These are phyloP conservation scores for Rhododendron simsii DNA, from an alignment of 148 eudicot genomes.

Conservation along the genomic window DNA sequence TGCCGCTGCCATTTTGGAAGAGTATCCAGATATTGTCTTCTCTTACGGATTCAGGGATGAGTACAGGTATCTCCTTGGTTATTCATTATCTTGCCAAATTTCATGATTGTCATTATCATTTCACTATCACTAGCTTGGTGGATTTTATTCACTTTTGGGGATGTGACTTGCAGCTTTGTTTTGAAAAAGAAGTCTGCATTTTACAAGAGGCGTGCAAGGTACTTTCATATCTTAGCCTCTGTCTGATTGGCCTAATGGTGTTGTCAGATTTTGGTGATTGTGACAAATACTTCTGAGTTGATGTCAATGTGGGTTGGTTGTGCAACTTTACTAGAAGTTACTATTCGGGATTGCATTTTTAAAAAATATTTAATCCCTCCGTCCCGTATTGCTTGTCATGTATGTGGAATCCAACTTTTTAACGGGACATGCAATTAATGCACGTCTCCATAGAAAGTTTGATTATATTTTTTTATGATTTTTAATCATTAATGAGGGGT, in stretches of 20 bases:
- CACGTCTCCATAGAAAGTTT: too few relatives aligned
- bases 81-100: conserved; percentile 5
- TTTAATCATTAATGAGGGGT: neutral
- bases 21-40: conserved; percentile 67
- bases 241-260: neutral
- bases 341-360: neutral
- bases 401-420: neutral
- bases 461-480: neutral
- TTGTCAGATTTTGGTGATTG: neutral
- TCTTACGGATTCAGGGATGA: conserved; percentile 82
- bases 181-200: conserved; percentile 58
- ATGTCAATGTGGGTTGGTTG: neutral
- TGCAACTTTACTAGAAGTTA: neutral
- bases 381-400: neutral
- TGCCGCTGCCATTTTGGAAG: conserved; percentile 56
- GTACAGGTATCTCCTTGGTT: conserved; percentile 45
- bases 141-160: neutral
- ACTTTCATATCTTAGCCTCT: neutral
- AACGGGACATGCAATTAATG: neutral
- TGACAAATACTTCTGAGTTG: neutral
- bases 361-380: too few relatives aligned
- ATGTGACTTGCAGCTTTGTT: conserved; percentile 60
- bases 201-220: conserved; percentile 92
- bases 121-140: neutral
- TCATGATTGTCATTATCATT: neutral